phyloP scores from a whole-genome alignment of 306 rosid species.

The Prunus padus region DNA sequence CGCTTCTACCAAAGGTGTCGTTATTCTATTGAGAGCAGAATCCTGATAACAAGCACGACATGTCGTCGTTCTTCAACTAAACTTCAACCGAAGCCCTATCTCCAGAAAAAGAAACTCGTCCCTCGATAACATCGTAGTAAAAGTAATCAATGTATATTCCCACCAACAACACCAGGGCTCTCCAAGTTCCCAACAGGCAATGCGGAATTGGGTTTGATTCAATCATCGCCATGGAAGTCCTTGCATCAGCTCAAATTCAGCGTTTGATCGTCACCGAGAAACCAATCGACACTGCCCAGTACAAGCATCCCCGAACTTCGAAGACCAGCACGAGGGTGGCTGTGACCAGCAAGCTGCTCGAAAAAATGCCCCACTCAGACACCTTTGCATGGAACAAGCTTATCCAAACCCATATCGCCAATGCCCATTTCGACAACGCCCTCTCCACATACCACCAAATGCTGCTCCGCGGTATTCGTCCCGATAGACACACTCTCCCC shows the following conservation, averaged over 20 bases:
- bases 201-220: background rate
- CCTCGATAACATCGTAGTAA: background rate
- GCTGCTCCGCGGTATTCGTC: conserved; percentile 54
- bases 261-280: background rate
- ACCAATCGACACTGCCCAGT: conserved; percentile 3
- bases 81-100: background rate
- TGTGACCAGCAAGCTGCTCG: conserved; percentile 38
- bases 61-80: background rate
- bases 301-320: background rate
- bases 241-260: background rate
- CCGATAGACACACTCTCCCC: conserved; percentile 63
- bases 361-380: conserved; percentile 52
- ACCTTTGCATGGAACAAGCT: conserved; percentile 71
- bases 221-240: background rate
- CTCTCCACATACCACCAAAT: conserved; percentile 48
- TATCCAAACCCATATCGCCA: conserved; percentile 53
- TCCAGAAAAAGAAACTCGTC: background rate
- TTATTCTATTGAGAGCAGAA: background rate
- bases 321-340: background rate
- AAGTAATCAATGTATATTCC: background rate
- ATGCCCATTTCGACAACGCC: conserved; percentile 30
- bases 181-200: background rate
- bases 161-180: no score
- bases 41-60: background rate
- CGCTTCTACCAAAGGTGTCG: background rate